Evolutionary conservation across 1,139 yeast genomes (phyloP), one percentile per base, ranked within the genome.

Genomic region (Magnusiomyces tetraspermus): DNA sequence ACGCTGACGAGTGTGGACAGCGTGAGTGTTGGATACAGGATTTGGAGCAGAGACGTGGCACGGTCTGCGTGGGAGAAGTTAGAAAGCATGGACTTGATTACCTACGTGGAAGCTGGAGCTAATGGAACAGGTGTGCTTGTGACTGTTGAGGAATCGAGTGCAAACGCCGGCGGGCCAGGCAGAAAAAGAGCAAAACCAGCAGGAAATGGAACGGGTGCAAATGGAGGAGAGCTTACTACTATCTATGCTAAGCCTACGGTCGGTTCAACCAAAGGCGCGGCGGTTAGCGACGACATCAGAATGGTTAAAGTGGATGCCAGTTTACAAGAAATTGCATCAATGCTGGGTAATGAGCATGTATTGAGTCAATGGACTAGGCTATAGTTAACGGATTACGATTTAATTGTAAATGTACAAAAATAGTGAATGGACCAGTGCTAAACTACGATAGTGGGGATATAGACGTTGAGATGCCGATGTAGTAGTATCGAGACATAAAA

Each of bases 41-140:
- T 63, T 17, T 65, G 71, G 69, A 59, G 68, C 41, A 53, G 62
- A 33, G 63, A 60, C 19, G 66, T 67, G 1, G 70, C 70, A 3
- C 54, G 66, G 30, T 57, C 67, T 2, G 67, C 71, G 0, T 70
- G 73, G 73, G 73, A 70, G 51, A 55, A 68, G 30, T 59, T 70
- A 22, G 66, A 63, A 49, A 57, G 57, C 4, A 54, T 66, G 54
- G 66, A 66, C 17, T 59, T 70, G 17, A 56, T 70, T 3, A 57
- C 64, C 10, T 60, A 64, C 17, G 54, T 59, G 1, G 56, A 54
- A 8, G 53, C 55, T 11, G 45, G 57, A 6, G 50, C 57, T n/a
- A 50, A 51, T 22, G 46, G 48, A 21, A 44, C 50, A 24, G 44
- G 43, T 17, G 44, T 44, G 48, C 10, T 46, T 31, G 23, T 44